These are phyloP conservation scores for Ceratocystis destructans DNA, from an alignment of 2,329 filamentous ascomycete genomes.

Conservation along the genomic window DNA sequence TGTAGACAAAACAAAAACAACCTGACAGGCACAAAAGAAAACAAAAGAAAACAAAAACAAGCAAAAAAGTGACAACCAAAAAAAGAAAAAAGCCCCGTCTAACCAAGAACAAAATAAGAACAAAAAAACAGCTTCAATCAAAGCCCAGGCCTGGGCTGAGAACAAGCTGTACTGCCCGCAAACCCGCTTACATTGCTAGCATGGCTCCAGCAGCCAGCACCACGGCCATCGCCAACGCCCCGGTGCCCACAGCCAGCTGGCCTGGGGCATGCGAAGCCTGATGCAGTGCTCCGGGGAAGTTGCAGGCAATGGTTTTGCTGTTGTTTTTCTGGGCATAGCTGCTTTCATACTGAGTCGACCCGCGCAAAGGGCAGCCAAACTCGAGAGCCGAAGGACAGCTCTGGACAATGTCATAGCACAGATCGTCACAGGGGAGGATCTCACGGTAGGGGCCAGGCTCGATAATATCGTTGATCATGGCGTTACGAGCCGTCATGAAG, in stretches of 20 bases:
- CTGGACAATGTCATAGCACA: constrained; percentile 76
- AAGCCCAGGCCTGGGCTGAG: background rate
- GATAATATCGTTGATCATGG: constrained; percentile 56
- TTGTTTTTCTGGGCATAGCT: constrained; percentile 27
- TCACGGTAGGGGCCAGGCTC: constrained; percentile 87
- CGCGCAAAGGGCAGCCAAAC: constrained; percentile 56
- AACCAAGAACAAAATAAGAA: background rate
- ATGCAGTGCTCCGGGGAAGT: constrained; percentile 22
- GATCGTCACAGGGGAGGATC: constrained; percentile 70
- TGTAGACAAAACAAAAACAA: background rate
- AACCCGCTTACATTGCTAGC: background rate
- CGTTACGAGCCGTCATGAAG: constrained; percentile 49
- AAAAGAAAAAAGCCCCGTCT: background rate
- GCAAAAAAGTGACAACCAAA: background rate
- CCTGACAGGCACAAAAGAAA: background rate
- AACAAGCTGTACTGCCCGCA: background rate
- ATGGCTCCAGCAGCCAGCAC: background rate
- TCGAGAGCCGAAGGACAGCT: constrained; percentile 65
- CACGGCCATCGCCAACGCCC: background rate
- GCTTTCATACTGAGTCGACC: constrained; percentile 26
- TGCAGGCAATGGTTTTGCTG: constrained; percentile 26
- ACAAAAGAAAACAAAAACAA: background rate
- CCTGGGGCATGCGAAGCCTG: constrained; percentile 10
- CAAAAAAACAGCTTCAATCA: background rate
- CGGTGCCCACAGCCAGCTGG: background rate